Evolutionary conservation across 164 flowering plant genomes (phyloP), one percentile per base, ranked within the genome.

Genomic region (Aristolochia californica): DNA sequence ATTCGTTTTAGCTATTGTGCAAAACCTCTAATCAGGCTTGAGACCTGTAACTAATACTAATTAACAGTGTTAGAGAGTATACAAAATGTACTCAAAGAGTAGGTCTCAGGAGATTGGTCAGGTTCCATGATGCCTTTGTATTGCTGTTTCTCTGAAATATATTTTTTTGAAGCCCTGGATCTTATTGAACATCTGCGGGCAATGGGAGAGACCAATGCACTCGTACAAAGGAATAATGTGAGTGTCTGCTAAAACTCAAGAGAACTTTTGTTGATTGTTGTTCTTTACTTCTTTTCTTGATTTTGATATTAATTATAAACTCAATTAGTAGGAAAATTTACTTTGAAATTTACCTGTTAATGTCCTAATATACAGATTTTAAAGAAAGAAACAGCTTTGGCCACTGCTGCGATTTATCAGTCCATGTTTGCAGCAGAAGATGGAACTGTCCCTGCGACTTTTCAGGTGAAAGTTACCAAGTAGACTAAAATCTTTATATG

Each of bases 151-250:
- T 50, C 22, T 50, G 54, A 50, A 7, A 22, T 50, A 26, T 5
- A 22, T 23, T 50, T 22, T 50, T 26, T 23, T 69, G 61, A 56
- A 90, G 97, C 98, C 53, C 51, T 93, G 82, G 96, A 93, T 59
- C 73, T 93, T 66, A 83, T 87, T 67, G 94, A 89, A 55, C 98
- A 93, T 76, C 77, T 89, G 59, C 96, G 98, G 44, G 63, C 89
- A 50, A 93, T 89, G 97, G 97, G 97, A 28, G 98, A 93, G 73
- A 83, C 96, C 11, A 93, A 87, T 79, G 91, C 94, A 50, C 86
- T 93, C 61, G 30, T 81, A n/a, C 88, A 89, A 45, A 81, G 89
- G 67, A 83, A 65, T 66, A 72, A 64, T 22, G 97, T 80, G 63
- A 69, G 80, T 27, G 34, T 54, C 1, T 15, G 20, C 12, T 17